Base-by-base conservation (phyloP, 495 filamentous ascomycete genomes). In the Annulohypoxylon stygium region DNA sequence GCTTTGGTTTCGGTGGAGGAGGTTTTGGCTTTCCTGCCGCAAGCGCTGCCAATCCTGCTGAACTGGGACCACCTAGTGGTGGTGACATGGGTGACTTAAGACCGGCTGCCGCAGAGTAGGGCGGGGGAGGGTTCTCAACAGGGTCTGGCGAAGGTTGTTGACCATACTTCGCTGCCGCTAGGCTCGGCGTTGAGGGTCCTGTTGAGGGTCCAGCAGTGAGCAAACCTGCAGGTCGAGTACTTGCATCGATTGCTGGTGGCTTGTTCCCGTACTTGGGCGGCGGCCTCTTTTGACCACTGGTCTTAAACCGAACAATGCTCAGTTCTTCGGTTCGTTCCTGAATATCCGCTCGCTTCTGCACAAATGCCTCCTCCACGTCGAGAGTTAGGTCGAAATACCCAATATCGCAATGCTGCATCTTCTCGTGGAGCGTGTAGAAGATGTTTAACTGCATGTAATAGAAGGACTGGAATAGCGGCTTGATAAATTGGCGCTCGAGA, bases 371-470 rank as follows among this genome's bases (percentile, higher is more conserved):
- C 77, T 97, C 94, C 11, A 99, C 88, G 78, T 96, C 95, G 33
- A 92, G 85, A 9, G 91, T 91, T 37, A 99, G 88, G 78, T 99
- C 91, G 80, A 99, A 99, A 83, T 99, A 99, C 66, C 92, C 93
- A 75, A 99, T 98, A 79, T 98, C 93, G 77, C 97, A 93, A 64
- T 86, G 90, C 81, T 98, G 96, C 97, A 98, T 98, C 81, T 89
- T 92, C 81, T 99, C 96, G 81, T 99, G 96, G 37, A 99, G 86
- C 0, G 97, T 98, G 81, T 99, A 99, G 82, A 98, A 99, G 69
- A 99, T 94, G 80, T 99, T 99, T 63, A 99, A 88, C 80, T 99
- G 96, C 97, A 99, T 98, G 85, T 99, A 99, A 83, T 99, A 99
- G 85, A 98, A 99, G 36, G 94, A 97, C 76, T 98, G 97, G 87